A percentile compares a stretch with the other conserved stretches of the same genome.
Conservation (phyloP, 352 stramenopile species). For the Globisporangium carolinianum region DNA sequence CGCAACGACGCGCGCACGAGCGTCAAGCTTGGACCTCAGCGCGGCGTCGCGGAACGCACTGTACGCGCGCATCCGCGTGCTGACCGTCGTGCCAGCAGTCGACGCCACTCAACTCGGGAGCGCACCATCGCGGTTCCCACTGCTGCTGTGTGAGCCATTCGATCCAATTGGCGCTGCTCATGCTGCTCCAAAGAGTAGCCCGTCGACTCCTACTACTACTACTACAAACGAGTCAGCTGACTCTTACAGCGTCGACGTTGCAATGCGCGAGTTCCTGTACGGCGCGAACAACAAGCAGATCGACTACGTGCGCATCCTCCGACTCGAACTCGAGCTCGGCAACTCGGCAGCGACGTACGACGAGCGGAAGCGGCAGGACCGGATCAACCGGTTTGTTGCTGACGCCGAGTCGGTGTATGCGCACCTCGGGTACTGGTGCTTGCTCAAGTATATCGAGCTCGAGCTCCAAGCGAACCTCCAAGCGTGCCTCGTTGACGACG, state of each 20-base stretch:
- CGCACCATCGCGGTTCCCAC: slow-evolving; percentile 23
- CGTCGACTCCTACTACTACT: too few relatives aligned
- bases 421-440: slow-evolving; percentile 69
- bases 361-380: slow-evolving; percentile 66
- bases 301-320: slow-evolving; percentile 56
- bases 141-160: slow-evolving; percentile 53
- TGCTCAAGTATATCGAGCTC: slow-evolving; percentile 76
- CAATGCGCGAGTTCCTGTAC: slow-evolving; percentile 52
- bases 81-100: slow-evolving; percentile 54
- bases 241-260: slow-evolving; percentile 9
- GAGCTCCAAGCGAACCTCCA: slow-evolving; percentile 70
- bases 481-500: slow-evolving; percentile 54
- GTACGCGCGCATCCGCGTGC: slow-evolving; percentile 47
- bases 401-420: slow-evolving; percentile 55
- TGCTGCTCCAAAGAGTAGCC: too few relatives aligned
- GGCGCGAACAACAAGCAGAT: slow-evolving; percentile 68
- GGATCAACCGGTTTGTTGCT: slow-evolving; percentile 61
- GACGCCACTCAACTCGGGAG: slow-evolving; percentile 6
- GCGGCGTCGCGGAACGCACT: slow-evolving; percentile 34
- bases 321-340: slow-evolving; percentile 55
- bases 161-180: not conserved
- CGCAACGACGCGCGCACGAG: slow-evolving; percentile 40
- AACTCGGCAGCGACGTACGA: slow-evolving; percentile 70
- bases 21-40: slow-evolving; percentile 48
- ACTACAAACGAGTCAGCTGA: too few relatives aligned